These are phyloP conservation scores for Clonostachys solani DNA, from an alignment of 2,329 filamentous ascomycete genomes.

Conservation along the genomic window DNA sequence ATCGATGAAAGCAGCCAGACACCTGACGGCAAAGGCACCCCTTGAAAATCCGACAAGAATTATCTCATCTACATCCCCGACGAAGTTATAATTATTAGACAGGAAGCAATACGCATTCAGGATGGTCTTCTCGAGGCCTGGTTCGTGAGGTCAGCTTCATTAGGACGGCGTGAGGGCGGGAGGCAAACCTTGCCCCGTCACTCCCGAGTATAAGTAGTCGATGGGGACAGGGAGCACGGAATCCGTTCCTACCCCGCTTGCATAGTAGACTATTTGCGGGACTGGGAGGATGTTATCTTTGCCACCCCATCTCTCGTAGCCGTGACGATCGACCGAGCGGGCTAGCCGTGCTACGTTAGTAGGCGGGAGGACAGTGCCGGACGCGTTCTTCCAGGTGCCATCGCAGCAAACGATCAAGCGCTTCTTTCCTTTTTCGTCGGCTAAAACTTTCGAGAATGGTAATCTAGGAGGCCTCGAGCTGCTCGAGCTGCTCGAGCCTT, in stretches of 20 bases:
- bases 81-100: not conserved
- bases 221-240: not conserved
- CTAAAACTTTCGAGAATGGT: not conserved
- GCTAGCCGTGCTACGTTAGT: not conserved
- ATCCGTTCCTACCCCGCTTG: not conserved
- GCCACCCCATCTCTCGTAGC: not conserved
- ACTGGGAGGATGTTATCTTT: not conserved
- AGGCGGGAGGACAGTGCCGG: not conserved
- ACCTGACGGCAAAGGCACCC: constrained; percentile 44
- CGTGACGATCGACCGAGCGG: not conserved
- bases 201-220: not conserved
- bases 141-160: not conserved
- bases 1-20: not conserved
- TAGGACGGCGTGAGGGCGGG: not conserved
- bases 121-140: not conserved
- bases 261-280: not conserved
- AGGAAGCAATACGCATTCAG: not conserved
- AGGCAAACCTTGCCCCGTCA: not conserved
- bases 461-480: not conserved
- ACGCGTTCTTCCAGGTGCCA: constrained; percentile 18
- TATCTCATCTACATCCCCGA: constrained; percentile 37
- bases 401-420: constrained; percentile 1
- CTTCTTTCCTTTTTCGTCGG: not conserved
- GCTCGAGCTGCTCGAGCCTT: not conserved
- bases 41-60: constrained; percentile 53